Conservation (phyloP, 176 grass and related monocot species). For the Puccinellia tenuiflora region DNA sequence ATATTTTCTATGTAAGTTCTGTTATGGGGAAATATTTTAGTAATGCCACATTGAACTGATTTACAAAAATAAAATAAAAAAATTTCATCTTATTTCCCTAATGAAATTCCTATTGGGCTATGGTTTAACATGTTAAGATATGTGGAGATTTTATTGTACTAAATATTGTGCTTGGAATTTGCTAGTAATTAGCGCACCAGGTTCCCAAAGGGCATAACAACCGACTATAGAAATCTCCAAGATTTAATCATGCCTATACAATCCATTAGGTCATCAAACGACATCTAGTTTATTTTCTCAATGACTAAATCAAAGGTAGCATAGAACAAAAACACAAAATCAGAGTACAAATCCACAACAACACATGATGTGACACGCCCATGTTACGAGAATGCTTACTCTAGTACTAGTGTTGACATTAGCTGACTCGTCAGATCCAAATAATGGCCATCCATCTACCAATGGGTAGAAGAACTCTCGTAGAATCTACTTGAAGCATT, state of each 20-base stretch:
- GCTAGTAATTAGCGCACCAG: not conserved
- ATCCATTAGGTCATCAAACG: slow-evolving; percentile 27
- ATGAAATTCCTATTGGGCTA: not conserved
- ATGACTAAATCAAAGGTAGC: not conserved
- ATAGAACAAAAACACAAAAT: slow-evolving; percentile 1
- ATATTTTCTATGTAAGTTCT: not conserved
- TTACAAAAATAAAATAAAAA: not conserved
- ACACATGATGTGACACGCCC: slow-evolving; percentile 46
- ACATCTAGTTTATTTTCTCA: slow-evolving; percentile 3
- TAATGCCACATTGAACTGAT: not conserved
- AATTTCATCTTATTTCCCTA: not conserved
- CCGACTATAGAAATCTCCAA: slow-evolving; percentile 8
- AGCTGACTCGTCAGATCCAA: slow-evolving; percentile 40
- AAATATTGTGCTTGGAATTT: not conserved
- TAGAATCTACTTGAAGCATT: slow-evolving; percentile 45
- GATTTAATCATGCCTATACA: not conserved
- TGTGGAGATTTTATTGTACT: not conserved
- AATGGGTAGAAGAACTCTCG: slow-evolving; percentile 26
- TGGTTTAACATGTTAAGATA: not conserved
- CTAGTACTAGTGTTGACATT: slow-evolving; percentile 27
- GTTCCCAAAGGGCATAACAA: not conserved
- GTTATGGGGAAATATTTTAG: not conserved
- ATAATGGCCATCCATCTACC: slow-evolving; percentile 39
- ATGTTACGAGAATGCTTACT: slow-evolving; percentile 26
- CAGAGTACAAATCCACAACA: slow-evolving; percentile 10